Conservation (phyloP, 1,139 yeast genomes). For the Pneumocystis sp. region DNA sequence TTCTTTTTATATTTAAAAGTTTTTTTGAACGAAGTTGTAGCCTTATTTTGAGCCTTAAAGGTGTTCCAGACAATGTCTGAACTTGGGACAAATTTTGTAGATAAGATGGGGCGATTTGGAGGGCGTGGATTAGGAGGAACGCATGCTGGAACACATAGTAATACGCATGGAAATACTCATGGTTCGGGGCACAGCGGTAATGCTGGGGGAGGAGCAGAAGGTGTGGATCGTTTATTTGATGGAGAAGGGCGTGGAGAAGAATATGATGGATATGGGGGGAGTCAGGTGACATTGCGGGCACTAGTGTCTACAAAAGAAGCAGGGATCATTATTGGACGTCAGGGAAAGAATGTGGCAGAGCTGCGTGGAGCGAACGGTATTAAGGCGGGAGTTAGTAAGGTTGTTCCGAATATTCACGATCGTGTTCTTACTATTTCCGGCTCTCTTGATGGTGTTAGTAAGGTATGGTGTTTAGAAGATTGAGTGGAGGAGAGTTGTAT, state of each 20-base stretch:
- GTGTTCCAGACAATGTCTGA: background rate
- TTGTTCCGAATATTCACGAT: slow-evolving; percentile 69
- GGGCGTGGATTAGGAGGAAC: background rate
- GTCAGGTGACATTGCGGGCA: slow-evolving; percentile 34
- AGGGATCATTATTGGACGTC: slow-evolving; percentile 80
- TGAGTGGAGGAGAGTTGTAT: background rate
- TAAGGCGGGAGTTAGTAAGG: slow-evolving; percentile 78
- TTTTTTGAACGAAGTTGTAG: background rate
- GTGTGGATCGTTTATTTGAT: background rate
- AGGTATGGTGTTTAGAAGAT: slow-evolving; percentile 17
- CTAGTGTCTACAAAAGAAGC: slow-evolving; percentile 78
- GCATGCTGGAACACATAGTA: background rate
- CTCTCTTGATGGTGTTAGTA: slow-evolving; percentile 52
- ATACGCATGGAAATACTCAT: background rate
- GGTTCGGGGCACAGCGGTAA: background rate
- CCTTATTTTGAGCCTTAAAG: background rate
- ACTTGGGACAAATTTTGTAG: background rate
- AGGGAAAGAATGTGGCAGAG: slow-evolving; percentile 65
- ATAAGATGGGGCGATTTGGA: background rate
- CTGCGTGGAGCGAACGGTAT: slow-evolving; percentile 66
- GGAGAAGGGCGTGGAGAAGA: background rate
- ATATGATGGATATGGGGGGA: slow-evolving; percentile 14
- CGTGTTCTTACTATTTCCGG: slow-evolving; percentile 75
- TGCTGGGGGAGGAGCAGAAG: background rate
- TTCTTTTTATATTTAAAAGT: background rate